These are phyloP conservation scores for Aspergillus asperescens DNA, from an alignment of 495 filamentous ascomycete genomes.

Conservation along the genomic window DNA sequence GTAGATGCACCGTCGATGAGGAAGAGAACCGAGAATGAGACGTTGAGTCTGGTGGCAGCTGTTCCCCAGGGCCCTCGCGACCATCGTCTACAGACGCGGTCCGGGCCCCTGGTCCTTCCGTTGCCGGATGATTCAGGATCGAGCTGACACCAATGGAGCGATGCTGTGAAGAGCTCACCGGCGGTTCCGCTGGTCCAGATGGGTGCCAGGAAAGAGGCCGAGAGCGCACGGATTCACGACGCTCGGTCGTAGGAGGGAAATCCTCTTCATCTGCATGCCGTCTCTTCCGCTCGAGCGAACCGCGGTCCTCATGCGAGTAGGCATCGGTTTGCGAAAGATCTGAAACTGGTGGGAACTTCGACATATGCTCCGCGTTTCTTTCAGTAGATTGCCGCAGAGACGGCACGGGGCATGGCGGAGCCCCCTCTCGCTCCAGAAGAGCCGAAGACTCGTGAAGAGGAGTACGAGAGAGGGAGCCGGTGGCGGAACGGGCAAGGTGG, in stretches of 20 bases:
- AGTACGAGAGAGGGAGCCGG: slow-evolving; percentile 37
- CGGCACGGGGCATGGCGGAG: slow-evolving; percentile 42
- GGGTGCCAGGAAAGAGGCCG: slow-evolving; percentile 38
- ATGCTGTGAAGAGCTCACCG: slow-evolving; percentile 30
- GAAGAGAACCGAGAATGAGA: slow-evolving; percentile 32
- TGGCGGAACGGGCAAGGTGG: slow-evolving; percentile 17
- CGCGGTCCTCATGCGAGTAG: slow-evolving; percentile 21
- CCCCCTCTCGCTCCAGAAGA: slow-evolving; percentile 37
- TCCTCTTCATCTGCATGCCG: slow-evolving; percentile 18
- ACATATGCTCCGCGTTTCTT: slow-evolving; percentile 45
- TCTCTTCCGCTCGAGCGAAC: slow-evolving; percentile 27
- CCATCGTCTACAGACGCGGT: slow-evolving; percentile 16
- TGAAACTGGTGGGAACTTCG: slow-evolving; percentile 37
- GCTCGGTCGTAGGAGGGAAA: slow-evolving; percentile 14
- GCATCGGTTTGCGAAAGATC: slow-evolving; percentile 28
- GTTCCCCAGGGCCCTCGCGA: slow-evolving; percentile 26
- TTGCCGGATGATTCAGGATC: slow-evolving; percentile 44
- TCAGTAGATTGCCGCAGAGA: slow-evolving; percentile 22
- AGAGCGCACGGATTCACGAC: slow-evolving; percentile 28
- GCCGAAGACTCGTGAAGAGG: slow-evolving; percentile 31
- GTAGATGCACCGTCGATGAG: slow-evolving; percentile 29
- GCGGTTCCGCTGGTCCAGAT: slow-evolving; percentile 37
- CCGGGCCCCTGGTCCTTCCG: slow-evolving; percentile 11
- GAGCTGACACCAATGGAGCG: slow-evolving; percentile 49
- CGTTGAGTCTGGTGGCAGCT: slow-evolving; percentile 20